Base-by-base conservation (phyloP, 371 early-diverging fungal genomes). In the Circinella minor region DNA sequence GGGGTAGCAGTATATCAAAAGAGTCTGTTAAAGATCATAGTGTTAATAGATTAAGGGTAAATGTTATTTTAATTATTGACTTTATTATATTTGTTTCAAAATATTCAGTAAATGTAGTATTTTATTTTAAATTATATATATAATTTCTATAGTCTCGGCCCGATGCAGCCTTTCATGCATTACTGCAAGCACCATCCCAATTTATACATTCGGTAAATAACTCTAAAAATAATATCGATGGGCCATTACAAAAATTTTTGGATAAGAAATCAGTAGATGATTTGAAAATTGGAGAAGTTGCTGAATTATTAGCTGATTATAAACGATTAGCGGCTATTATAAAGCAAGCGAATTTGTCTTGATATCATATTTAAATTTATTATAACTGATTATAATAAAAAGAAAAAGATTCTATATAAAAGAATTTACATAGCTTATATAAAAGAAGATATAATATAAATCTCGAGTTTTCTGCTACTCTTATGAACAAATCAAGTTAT, bases 311-410 rank as follows among this genome's bases (percentile, higher is more conserved):
- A 37, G 75, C 75, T 4, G 75, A 75, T 27, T 75, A 75, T 47
- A 75, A 75, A 20, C 75, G 75, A 15, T 49, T 75, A 18, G 75
- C 75, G 10, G 75, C 75, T 0, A 71, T 75, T 36, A 59, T 75
- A 49, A 75, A 75, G 18, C 75, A 75, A 66, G 59, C 73, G 18
- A 57, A 57, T 57, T 34, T 57, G 27, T 57, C 57, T 18, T 57
- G n/a, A 34, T 27, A 5, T 18, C 13, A 34, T 37, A 10, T 27
- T 18, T 13, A 51, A 51, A 8, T 13, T 43, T 43, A 43, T 9
- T 9, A 43, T 9, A 43, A 43, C 1, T 11, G 3, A 9, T 9
- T 43, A 43, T 43, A 43, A 11, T 27, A 27, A 27, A 27, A 27
- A 27, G 27, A 27, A 27, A 27, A 27, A 27, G 1, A 27, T 27